These are phyloP conservation scores for Colletotrichum sp. DNA, from an alignment of 2,329 filamentous ascomycete genomes.

Conservation along the genomic window DNA sequence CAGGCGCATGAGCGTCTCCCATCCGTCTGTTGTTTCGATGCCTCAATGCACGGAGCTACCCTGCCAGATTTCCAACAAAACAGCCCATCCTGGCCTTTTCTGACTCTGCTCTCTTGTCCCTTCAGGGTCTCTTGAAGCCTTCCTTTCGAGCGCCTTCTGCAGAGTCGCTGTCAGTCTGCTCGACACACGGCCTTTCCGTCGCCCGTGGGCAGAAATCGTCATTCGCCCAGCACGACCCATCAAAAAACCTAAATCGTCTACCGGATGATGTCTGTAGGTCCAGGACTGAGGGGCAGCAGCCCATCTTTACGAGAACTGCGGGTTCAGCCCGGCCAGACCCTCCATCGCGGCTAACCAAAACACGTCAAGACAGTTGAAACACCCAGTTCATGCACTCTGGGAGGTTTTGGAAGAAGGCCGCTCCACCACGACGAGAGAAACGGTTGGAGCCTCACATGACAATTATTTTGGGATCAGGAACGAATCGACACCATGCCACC, in stretches of 20 bases:
- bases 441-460: not conserved
- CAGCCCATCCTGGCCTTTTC: not conserved
- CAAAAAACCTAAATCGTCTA: not conserved
- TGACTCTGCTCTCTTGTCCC: not conserved
- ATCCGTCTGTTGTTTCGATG: slow-evolving; percentile 13
- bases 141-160: not conserved
- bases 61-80: not conserved
- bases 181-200: not conserved
- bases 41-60: not conserved
- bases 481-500: not conserved
- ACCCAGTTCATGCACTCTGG: slow-evolving; percentile 1
- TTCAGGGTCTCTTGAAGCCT: not conserved
- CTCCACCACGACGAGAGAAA: not conserved
- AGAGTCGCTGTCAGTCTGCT: slow-evolving; percentile 7
- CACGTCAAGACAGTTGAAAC: slow-evolving; percentile 8
- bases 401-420: not conserved
- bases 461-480: not conserved
- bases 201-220: not conserved
- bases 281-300: not conserved
- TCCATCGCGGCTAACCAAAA: not conserved
- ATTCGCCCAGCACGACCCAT: not conserved
- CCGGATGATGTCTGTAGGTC: not conserved
- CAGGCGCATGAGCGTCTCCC: slow-evolving; percentile 11
- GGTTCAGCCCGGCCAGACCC: not conserved
- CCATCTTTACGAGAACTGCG: not conserved